A percentile compares a stretch with the other conserved stretches of the same genome.
These are phyloP conservation scores for Chlorophyllum brunneum DNA, from an alignment of 768 basidiomycete species.

Conservation along the genomic window DNA sequence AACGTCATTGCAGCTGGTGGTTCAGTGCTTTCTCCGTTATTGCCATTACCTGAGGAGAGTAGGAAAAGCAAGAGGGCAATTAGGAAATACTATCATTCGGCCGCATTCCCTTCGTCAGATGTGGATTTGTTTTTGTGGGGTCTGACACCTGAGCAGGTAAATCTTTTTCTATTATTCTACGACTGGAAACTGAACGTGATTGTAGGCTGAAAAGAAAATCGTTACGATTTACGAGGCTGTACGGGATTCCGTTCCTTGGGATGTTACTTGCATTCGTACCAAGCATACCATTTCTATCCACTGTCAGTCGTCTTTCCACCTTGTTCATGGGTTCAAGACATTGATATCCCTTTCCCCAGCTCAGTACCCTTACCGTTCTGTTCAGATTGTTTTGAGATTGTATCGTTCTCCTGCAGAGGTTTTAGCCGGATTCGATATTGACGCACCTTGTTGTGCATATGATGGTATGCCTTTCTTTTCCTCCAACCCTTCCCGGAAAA, in stretches of 20 bases:
- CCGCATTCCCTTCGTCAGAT: conserved; percentile 56
- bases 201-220: conserved; percentile 57
- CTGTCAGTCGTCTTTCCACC: conserved; percentile 28
- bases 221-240: conserved; percentile 58
- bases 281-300: conserved; percentile 66
- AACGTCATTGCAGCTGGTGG: conserved; percentile 64
- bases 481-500: not conserved
- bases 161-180: conserved; percentile 4
- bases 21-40: conserved; percentile 53
- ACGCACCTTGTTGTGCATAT: conserved; percentile 57
- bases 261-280: conserved; percentile 62
- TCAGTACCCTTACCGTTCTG: conserved; percentile 64
- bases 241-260: conserved; percentile 63
- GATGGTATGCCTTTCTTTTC: conserved; percentile 19
- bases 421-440: conserved; percentile 65
- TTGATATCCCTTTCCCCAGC: conserved; percentile 25
- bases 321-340: not conserved
- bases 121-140: conserved; percentile 64
- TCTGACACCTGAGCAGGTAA: conserved; percentile 48
- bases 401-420: conserved; percentile 63
- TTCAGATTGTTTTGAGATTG: conserved; percentile 63
- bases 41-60: conserved; percentile 43
- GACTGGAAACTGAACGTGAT: not conserved
- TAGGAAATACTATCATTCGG: conserved; percentile 54
- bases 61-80: conserved; percentile 52